phyloP scores from a whole-genome alignment of 768 basidiomycete species.

The Suillus brevipes region DNA sequence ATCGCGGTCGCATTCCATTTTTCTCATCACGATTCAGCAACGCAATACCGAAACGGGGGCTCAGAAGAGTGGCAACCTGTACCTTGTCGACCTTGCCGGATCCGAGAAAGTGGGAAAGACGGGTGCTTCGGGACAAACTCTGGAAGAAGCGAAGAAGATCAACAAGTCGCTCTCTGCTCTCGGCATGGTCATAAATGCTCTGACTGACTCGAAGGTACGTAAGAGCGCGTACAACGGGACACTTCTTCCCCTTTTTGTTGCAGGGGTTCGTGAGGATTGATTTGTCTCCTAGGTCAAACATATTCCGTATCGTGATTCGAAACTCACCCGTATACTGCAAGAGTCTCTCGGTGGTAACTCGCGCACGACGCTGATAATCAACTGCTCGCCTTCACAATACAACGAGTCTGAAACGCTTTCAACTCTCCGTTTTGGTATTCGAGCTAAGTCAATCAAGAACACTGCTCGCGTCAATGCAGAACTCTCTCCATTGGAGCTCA shows the following conservation, averaged over 20 bases:
- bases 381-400: conserved; percentile 96
- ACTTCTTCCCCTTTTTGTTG: background rate
- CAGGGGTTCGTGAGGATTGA: conserved; percentile 9
- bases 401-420: conserved; percentile 96
- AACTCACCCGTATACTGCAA: conserved; percentile 98
- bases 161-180: conserved; percentile 97
- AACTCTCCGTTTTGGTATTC: conserved; percentile 98
- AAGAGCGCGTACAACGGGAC: conserved; percentile 3
- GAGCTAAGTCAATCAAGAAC: conserved; percentile 99
- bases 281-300: conserved; percentile 72
- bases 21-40: conserved; percentile 96
- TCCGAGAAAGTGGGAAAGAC: conserved; percentile 99
- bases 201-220: conserved; percentile 91
- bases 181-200: conserved; percentile 98
- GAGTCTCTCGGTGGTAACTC: conserved; percentile 96
- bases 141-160: conserved; percentile 99
- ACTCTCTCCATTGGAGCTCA: conserved; percentile 94
- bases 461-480: conserved; percentile 98
- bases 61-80: conserved; percentile 94
- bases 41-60: conserved; percentile 95
- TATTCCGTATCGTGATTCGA: conserved; percentile 98
- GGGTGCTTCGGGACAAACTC: conserved; percentile 96
- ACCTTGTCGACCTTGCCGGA: conserved; percentile 96
- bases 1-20: conserved; percentile 98
- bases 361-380: conserved; percentile 96